Evolutionary conservation across 306 rosid genomes (phyloP).

Genomic region (Fragaria iinumae): DNA sequence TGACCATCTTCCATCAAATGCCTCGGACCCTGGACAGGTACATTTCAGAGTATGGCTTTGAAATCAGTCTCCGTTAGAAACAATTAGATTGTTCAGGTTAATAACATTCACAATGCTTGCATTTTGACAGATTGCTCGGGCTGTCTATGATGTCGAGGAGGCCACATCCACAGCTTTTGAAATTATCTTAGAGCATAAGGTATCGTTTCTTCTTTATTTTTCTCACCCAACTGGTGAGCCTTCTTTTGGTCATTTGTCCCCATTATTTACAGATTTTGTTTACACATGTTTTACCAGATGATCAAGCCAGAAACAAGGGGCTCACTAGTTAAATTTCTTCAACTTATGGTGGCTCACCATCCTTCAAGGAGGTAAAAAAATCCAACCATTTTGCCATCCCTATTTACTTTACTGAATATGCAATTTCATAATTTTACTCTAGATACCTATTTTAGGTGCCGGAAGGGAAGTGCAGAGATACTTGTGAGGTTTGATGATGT

Average conservation of each 20-base stretch:
- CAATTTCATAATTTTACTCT: slow-evolving; percentile 24
- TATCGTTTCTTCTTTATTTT: slow-evolving; percentile 14
- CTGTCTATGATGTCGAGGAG: slow-evolving; percentile 94
- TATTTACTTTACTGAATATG: slow-evolving; percentile 17
- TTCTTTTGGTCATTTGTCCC: background rate
- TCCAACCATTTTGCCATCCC: slow-evolving; percentile 15
- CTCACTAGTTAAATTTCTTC: slow-evolving; percentile 78
- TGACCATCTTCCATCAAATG: slow-evolving; percentile 71
- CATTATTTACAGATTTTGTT: slow-evolving; percentile 20
- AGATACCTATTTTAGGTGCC: slow-evolving; percentile 64
- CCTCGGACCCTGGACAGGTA: slow-evolving; percentile 85
- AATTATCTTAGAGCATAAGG: slow-evolving; percentile 76
- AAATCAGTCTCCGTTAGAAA: slow-evolving; percentile 22
- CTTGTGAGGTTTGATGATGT: slow-evolving; percentile 84
- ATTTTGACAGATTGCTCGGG: slow-evolving; percentile 70
- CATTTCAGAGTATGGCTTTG: slow-evolving; percentile 22
- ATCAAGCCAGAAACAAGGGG: slow-evolving; percentile 80
- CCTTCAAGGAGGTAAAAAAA: slow-evolving; percentile 77
- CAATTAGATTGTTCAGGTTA: slow-evolving; percentile 21
- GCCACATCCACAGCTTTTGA: slow-evolving; percentile 87
- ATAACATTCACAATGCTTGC: slow-evolving; percentile 35
- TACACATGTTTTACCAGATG: slow-evolving; percentile 49
- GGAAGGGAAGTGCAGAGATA: slow-evolving; percentile 85
- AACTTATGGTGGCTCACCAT: slow-evolving; percentile 83
- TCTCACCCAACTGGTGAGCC: slow-evolving; percentile 8